These are phyloP conservation scores for Jimgerdemannia flammicorona DNA, from an alignment of 192 early-diverging fungal genomes.

Conservation along the genomic window DNA sequence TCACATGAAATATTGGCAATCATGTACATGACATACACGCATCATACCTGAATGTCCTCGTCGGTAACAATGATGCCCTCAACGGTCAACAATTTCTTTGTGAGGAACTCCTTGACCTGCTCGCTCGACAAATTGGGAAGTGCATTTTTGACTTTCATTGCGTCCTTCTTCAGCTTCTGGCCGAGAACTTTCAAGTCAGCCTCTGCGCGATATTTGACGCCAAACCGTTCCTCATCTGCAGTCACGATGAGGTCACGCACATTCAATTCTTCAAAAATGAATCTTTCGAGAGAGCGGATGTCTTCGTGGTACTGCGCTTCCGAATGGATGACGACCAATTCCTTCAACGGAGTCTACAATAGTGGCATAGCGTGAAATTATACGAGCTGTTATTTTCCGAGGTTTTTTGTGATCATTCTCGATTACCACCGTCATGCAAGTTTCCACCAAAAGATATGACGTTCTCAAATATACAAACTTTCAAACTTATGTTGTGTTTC, in stretches of 20 bases:
- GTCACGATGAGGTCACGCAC: constrained; percentile 84
- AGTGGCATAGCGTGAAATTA: neutral
- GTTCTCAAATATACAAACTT: constrained; percentile 37
- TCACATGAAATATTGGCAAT: neutral
- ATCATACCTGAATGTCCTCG: constrained; percentile 70
- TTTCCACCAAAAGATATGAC: neutral
- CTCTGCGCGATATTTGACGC: constrained; percentile 89
- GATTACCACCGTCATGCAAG: neutral
- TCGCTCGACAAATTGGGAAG: constrained; percentile 69
- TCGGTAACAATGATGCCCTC: constrained; percentile 75
- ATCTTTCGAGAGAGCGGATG: constrained; percentile 75
- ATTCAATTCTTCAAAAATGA: constrained; percentile 94
- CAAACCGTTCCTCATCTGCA: constrained; percentile 85
- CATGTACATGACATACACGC: no score
- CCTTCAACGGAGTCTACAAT: constrained; percentile 76
- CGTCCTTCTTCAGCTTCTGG: constrained; percentile 86
- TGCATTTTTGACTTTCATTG: constrained; percentile 81
- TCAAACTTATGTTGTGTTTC: constrained; percentile 86
- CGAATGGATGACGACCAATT: constrained; percentile 89
- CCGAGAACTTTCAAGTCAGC: constrained; percentile 91
- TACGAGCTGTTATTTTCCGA: neutral
- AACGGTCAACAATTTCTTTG: constrained; percentile 61
- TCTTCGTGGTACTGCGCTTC: constrained; percentile 87
- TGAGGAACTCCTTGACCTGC: constrained; percentile 79
- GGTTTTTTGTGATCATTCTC: constrained; percentile 7